These are phyloP conservation scores for Amanita pallidorosea DNA, from an alignment of 768 basidiomycete genomes.

Conservation along the genomic window DNA sequence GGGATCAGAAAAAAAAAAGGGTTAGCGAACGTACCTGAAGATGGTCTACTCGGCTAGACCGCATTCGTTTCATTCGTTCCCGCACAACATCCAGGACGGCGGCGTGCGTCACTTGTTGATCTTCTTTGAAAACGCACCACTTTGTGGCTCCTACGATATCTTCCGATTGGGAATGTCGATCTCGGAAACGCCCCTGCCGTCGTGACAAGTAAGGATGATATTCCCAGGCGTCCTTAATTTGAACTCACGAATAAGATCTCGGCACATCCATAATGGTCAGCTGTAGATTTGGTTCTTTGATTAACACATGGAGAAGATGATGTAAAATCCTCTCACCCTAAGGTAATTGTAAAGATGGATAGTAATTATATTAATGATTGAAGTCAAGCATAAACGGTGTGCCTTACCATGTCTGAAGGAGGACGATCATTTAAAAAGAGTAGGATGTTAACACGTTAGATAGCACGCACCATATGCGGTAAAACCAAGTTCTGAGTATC, in stretches of 20 bases:
- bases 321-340: slow-evolving; percentile 18
- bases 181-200: slow-evolving; percentile 58
- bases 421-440: not conserved
- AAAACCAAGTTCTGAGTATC: slow-evolving; percentile 50
- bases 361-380: not conserved
- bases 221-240: not conserved
- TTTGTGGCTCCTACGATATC: slow-evolving; percentile 68
- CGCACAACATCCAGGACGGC: slow-evolving; percentile 53
- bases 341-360: not conserved
- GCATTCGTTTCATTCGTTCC: slow-evolving; percentile 65
- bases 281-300: slow-evolving; percentile 21
- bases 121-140: slow-evolving; percentile 69
- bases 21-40: slow-evolving; percentile 43
- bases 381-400: not conserved
- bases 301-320: not conserved
- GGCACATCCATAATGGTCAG: slow-evolving; percentile 81
- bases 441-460: not conserved
- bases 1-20: not conserved
- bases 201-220: not conserved
- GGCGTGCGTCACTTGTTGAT: slow-evolving; percentile 32
- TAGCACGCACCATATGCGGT: slow-evolving; percentile 45
- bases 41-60: slow-evolving; percentile 47
- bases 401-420: slow-evolving; percentile 27
- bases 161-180: slow-evolving; percentile 27
- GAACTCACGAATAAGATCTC: slow-evolving; percentile 67